Base-by-base conservation (phyloP, 1,139 yeast genomes). In the Sugiyamaella japonica region DNA sequence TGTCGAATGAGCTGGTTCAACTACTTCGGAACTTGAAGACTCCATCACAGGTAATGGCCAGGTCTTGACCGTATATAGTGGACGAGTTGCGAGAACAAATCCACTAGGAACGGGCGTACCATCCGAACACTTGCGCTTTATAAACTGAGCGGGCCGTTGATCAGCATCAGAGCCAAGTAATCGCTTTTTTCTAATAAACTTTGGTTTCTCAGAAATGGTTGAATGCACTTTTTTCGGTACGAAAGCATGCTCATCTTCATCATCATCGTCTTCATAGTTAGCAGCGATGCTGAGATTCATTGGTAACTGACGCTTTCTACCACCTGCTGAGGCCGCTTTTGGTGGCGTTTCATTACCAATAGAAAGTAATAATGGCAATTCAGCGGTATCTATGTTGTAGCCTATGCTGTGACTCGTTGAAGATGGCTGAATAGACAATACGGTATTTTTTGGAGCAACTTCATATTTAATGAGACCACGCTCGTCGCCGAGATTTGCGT, bases 21-120 rank as follows among this genome's bases (percentile, higher is more conserved):
- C 25, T 20, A 20, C 6, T 6, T 20, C 25, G 6, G 25, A 20
- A 6, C 5, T 20, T 3, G 6, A 3, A 29, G n/a, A 12, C n/a
- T 29, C 28, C n/a, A 32, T 20, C n/a, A n/a, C 41, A 4, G 49
- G 49, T 7, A 32, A 34, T 28, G 51, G 29, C 17, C 7, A 39
- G 6, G 29, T 29, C 13, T 31, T 40, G 8, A 10, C 10, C 16
- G 7, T 32, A 34, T 48, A 44, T 3, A 57, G n/a, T 8, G 32
- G 32, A 16, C 57, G 41, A 20, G 58, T 50, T 7, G 58, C 48
- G 7, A 59, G 39, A 5, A 53, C 59, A 38, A 61, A 65, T 8
- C 66, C 67, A 1, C 53, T 51, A 7, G 61, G 57, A 6, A 66
- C 61, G 9, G 42, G 51, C 3, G 56, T 52, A 12, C 66, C 68